Evolutionary conservation across 1,139 yeast genomes (phyloP).

Genomic region (Geotrichum reessii): DNA sequence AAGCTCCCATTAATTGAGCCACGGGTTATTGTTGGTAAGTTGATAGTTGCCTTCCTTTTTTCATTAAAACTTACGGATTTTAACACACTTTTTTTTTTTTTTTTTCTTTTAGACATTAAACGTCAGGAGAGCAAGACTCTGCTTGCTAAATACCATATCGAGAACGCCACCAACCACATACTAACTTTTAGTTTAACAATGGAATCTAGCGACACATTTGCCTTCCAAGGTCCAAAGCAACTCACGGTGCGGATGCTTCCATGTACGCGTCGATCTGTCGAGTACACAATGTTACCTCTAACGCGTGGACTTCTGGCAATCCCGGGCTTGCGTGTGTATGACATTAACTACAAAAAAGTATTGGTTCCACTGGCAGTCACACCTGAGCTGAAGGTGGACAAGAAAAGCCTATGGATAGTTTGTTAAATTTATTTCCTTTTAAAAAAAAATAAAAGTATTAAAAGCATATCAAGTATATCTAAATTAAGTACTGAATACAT

Average conservation of each 20-base stretch:
- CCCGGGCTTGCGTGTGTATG: constrained; percentile 58
- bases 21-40: constrained; percentile 46
- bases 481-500: neutral
- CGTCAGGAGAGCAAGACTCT: constrained; percentile 6
- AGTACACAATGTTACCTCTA: constrained; percentile 36
- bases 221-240: constrained; percentile 38
- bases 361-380: constrained; percentile 50
- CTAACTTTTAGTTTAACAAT: constrained; percentile 55
- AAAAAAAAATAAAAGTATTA: neutral
- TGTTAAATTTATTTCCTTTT: constrained; percentile 3
- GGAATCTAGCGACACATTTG: constrained; percentile 38
- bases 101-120: constrained; percentile 8
- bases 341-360: constrained; percentile 60
- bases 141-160: constrained; percentile 45
- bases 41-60: constrained; percentile 13
- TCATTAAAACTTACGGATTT: neutral
- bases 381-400: constrained; percentile 32
- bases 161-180: constrained; percentile 67
- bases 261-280: constrained; percentile 47
- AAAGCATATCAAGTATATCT: neutral
- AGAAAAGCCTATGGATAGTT: constrained; percentile 16
- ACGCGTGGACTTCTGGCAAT: constrained; percentile 38
- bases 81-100: neutral
- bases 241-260: constrained; percentile 54
- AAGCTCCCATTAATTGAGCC: constrained; percentile 65